phyloP scores from a whole-genome alignment of 2,329 filamentous ascomycete genomes.

The Exophiala aquamarina region DNA sequence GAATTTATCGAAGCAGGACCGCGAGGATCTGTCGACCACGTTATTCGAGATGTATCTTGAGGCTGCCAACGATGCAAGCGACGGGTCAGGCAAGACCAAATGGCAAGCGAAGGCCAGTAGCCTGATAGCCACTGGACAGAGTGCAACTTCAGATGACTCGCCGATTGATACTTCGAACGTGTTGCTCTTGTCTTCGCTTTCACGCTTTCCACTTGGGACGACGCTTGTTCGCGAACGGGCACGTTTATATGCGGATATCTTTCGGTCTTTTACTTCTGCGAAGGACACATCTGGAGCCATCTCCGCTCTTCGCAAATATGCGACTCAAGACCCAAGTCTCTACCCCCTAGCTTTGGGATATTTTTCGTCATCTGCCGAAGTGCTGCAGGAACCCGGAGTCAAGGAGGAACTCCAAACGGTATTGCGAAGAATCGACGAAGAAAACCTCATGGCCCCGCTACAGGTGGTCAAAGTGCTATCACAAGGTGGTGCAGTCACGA shows the following conservation, averaged over 20 bases:
- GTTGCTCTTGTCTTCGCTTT: slow-evolving; percentile 85
- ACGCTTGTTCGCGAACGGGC: slow-evolving; percentile 92
- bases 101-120: slow-evolving; percentile 92
- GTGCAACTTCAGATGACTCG: slow-evolving; percentile 23
- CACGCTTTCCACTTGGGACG: slow-evolving; percentile 85
- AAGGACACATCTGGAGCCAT: slow-evolving; percentile 90
- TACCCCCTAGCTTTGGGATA: slow-evolving; percentile 92
- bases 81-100: slow-evolving; percentile 61
- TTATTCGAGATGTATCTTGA: slow-evolving; percentile 98
- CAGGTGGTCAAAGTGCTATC: slow-evolving; percentile 93
- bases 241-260: slow-evolving; percentile 89
- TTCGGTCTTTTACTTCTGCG: slow-evolving; percentile 89
- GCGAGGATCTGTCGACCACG: slow-evolving; percentile 86
- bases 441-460: slow-evolving; percentile 89
- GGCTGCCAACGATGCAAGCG: slow-evolving; percentile 75
- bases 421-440: slow-evolving; percentile 81
- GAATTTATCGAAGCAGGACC: slow-evolving; percentile 70
- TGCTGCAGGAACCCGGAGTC: slow-evolving; percentile 79
- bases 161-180: slow-evolving; percentile 95
- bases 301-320: slow-evolving; percentile 86
- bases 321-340: slow-evolving; percentile 82
- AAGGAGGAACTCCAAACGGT: slow-evolving; percentile 74
- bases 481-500: slow-evolving; percentile 79
- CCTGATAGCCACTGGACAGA: slow-evolving; percentile 71
- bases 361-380: slow-evolving; percentile 78